These are phyloP conservation scores for Periconia sp. DNA, from an alignment of 2,329 filamentous ascomycete species.

Conservation along the genomic window DNA sequence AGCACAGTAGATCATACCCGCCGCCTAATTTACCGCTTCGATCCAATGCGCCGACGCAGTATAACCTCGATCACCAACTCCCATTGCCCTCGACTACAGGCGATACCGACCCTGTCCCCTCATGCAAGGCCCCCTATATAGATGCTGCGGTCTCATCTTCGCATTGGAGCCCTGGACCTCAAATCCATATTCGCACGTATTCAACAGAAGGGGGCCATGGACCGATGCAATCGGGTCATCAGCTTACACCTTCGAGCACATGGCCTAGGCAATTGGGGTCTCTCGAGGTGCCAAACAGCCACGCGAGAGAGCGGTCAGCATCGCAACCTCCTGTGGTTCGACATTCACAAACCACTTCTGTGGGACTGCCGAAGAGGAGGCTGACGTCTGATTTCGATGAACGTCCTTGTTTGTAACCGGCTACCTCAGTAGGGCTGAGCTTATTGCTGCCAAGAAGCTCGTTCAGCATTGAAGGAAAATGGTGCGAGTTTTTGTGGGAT, in stretches of 20 bases:
- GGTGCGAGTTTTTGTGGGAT: background rate
- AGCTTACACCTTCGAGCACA: background rate
- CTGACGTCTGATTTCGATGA: conserved; percentile 1
- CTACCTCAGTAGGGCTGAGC: background rate
- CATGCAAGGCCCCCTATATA: background rate
- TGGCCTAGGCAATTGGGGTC: background rate
- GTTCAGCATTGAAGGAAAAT: background rate
- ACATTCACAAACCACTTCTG: background rate
- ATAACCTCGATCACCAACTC: background rate
- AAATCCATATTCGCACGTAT: background rate
- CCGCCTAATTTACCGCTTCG: background rate
- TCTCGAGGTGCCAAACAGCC: background rate
- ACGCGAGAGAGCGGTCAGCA: background rate
- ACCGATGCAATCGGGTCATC: background rate
- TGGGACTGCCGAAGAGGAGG: conserved; percentile 1
- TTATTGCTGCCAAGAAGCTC: background rate
- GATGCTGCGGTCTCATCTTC: background rate
- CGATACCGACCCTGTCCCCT: background rate
- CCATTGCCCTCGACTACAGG: background rate
- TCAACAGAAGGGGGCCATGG: background rate
- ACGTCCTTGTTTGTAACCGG: background rate
- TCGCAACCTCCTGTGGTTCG: background rate
- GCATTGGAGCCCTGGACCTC: background rate
- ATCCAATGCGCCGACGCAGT: background rate
- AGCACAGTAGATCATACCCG: background rate